Base-by-base conservation (phyloP, 768 basidiomycete species). In the Podaxis rugospora region DNA sequence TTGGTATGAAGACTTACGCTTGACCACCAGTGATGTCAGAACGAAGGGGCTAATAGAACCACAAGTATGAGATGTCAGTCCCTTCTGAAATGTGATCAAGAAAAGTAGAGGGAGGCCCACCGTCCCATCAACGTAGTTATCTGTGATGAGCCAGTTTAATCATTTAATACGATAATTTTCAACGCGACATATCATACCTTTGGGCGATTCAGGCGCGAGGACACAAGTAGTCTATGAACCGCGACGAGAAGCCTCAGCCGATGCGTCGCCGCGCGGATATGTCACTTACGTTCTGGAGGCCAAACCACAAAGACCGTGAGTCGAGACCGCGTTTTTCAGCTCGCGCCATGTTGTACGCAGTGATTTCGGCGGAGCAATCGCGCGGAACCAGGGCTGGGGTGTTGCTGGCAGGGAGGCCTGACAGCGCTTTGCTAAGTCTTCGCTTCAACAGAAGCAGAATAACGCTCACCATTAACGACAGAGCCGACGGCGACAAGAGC, bases 11-110 rank as follows among this genome's bases (percentile, higher is more conserved):
- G 18, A 60, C 68, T 58, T 61, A 74, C 72, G 62, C 55, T 60
- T 73, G 69, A 27, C 68, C 66, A 39, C 71, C 71, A 5, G 65
- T 71, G 39, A 75, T 61, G 55, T 73, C 66, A 1, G 67, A 63
- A 32, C 67, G 64, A 35, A 74, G 27, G 23, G 69, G 66, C 65
- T 74, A 40, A 23, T 21, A 2, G 21, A 53, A 18, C 35, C 10
- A 25, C 32, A 5, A 44, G 25, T 47, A 44, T 25, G 32, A 9
- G 7, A 32, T 32, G 7, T 44, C 16, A 21, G 35, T 11, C 1
- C 14, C 25, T 44, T 16, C 42, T 6, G 18, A 4, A 7, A 14
- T n/a, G 42, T 44, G 42, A 16, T 7, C n/a, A 44, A 6, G 42
- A 10, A 13, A n/a, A 6, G 39, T 13, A 10, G 39, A 32, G 32